These are phyloP conservation scores for Mortierella sp. DNA, from an alignment of 371 early-diverging fungal genomes.

Conservation along the genomic window DNA sequence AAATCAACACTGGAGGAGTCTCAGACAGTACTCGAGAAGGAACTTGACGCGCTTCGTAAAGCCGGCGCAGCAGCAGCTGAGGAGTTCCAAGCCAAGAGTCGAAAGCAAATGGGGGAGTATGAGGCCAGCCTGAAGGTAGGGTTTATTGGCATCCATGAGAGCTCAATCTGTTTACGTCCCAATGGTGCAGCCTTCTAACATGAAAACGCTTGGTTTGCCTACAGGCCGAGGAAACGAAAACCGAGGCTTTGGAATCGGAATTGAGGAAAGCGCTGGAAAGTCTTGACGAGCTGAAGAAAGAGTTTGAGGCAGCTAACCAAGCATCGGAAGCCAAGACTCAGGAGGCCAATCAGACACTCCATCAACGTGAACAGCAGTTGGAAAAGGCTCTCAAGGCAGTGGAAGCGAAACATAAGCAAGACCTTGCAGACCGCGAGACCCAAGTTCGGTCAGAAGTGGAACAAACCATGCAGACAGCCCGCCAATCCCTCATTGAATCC, in stretches of 20 bases:
- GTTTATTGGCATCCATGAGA: too few relatives aligned
- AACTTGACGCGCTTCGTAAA: constrained; percentile 13
- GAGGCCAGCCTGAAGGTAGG: constrained; percentile 21
- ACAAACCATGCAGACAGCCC: constrained; percentile 3
- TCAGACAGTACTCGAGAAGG: constrained; percentile 14
- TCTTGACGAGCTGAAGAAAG: background rate
- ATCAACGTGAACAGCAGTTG: constrained; percentile 18
- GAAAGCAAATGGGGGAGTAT: constrained; percentile 7
- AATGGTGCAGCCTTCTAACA: background rate
- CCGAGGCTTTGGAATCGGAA: constrained; percentile 3
- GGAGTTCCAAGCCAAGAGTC: constrained; percentile 8
- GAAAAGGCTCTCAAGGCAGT: constrained; percentile 12
- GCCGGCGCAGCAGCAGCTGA: constrained; percentile 5
- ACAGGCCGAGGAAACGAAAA: constrained; percentile 17
- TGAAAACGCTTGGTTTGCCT: too few relatives aligned
- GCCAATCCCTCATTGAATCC: constrained; percentile 17
- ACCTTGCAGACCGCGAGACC: constrained; percentile 16
- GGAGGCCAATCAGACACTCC: constrained; percentile 9
- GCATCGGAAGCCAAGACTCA: constrained; percentile 10
- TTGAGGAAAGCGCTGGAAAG: constrained; percentile 12
- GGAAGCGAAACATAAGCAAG: constrained; percentile 8
- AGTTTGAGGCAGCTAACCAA: constrained; percentile 14
- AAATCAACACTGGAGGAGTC: constrained; percentile 11
- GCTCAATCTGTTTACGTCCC: background rate
- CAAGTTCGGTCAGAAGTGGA: constrained; percentile 10